phyloP scores from a whole-genome alignment of 108 stramenopile genomes.

The Skeletonema costatum region DNA sequence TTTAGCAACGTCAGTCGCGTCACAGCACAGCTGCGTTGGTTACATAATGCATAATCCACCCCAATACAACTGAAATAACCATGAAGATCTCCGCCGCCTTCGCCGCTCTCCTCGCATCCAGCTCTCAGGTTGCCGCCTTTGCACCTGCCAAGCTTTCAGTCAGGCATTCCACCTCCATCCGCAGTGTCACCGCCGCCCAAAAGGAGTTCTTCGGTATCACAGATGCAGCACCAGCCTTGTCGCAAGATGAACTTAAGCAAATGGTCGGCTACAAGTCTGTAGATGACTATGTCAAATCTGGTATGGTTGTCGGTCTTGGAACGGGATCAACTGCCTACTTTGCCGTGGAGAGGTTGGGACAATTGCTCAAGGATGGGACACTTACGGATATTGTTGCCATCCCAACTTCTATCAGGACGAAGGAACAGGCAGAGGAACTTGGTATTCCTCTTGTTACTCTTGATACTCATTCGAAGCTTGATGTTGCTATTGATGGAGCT shows the following conservation, averaged over 20 bases:
- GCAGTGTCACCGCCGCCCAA: background rate
- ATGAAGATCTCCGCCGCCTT: slow-evolving; percentile 2
- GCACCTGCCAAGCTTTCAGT: background rate
- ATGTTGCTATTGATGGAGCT: slow-evolving; percentile 99
- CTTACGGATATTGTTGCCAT: slow-evolving; percentile 95
- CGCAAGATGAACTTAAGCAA: slow-evolving; percentile 92
- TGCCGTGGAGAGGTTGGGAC: slow-evolving; percentile 97
- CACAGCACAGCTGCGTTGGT: no score
- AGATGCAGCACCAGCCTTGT: slow-evolving; percentile 14
- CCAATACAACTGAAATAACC: background rate
- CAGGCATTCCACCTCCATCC: background rate
- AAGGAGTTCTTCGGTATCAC: background rate
- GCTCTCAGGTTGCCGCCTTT: slow-evolving; percentile 1
- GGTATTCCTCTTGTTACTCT: slow-evolving; percentile 96
- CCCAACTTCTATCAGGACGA: slow-evolving; percentile 96
- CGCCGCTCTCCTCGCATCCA: background rate
- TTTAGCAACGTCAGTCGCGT: background rate
- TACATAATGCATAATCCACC: no score
- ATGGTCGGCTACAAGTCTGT: slow-evolving; percentile 91
- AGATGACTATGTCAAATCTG: slow-evolving; percentile 91
- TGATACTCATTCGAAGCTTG: slow-evolving; percentile 93
- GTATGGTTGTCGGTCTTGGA: slow-evolving; percentile 99
- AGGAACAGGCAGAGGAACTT: slow-evolving; percentile 92
- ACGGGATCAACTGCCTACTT: slow-evolving; percentile 98
- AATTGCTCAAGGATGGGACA: slow-evolving; percentile 87